Evolutionary conservation across 2,329 filamentous ascomycete genomes (phyloP).

Genomic region (Claviceps pusilla): DNA sequence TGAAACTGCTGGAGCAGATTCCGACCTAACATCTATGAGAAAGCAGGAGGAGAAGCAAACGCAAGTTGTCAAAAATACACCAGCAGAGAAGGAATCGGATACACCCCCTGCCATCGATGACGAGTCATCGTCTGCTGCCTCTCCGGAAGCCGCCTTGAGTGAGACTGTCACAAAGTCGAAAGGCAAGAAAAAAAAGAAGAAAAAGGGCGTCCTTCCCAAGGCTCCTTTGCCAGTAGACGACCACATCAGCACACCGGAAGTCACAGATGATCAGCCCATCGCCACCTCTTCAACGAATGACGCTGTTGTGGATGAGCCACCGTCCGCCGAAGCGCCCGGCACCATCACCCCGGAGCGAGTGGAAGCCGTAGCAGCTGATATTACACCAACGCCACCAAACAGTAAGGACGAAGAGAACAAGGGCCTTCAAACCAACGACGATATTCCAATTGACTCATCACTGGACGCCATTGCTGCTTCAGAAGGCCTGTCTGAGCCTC

Average conservation of each 20-base stretch:
- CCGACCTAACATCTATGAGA: background rate
- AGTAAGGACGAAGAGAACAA: conserved; percentile 8
- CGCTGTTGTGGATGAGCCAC: background rate
- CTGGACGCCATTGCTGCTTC: background rate
- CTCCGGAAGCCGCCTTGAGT: conserved; percentile 3
- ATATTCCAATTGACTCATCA: background rate
- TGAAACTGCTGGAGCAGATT: background rate
- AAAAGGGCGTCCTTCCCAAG: conserved; percentile 9
- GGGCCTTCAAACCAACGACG: background rate
- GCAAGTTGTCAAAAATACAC: background rate
- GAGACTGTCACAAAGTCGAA: conserved; percentile 6
- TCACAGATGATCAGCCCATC: background rate
- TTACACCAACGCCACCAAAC: background rate
- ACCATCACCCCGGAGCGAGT: background rate
- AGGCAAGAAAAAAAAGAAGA: conserved; percentile 12
- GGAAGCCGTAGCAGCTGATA: background rate
- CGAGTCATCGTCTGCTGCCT: background rate
- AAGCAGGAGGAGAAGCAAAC: background rate
- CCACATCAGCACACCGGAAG: conserved; percentile 1
- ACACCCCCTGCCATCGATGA: conserved; percentile 1
- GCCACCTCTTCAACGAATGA: background rate
- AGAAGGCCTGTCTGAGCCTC: background rate
- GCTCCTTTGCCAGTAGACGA: conserved; percentile 6
- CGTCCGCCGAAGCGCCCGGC: background rate
- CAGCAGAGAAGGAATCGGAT: background rate